Evolutionary conservation across 2,329 filamentous ascomycete species (phyloP), one percentile per base, ranked within the genome.

Genomic region (Cercospora sesami): DNA sequence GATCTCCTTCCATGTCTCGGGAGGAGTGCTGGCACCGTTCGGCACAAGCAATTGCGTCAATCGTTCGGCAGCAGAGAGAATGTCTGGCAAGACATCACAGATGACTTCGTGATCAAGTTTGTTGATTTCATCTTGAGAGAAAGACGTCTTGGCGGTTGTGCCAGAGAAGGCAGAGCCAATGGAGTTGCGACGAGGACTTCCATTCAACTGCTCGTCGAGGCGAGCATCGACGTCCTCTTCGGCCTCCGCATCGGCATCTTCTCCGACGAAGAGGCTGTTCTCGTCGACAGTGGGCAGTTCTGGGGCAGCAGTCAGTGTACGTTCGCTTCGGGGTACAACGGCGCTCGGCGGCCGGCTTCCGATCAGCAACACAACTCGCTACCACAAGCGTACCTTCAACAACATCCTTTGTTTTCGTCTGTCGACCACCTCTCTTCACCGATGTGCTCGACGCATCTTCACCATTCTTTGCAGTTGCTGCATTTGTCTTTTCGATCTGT

Each of bases 101-200:
- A 85, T 82, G 42, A 78, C 72, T 33, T 80, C 80, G 4, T 77
- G 64, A 53, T 84, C 80, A 9, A 84, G 74, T 10, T 79, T 75
- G 26, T 79, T 76, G 30, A 81, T 76, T 63, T 83, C 81, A 39
- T 80, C 79, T 67, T 79, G 78, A 5, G 82, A 83, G 65, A 82
- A 81, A 2, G 82, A 81, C 0, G 82, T 82, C 53, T 81, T 81
- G 4, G 80, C 81, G 2, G 83, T 84, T 2, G 80, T 83, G 14
- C 81, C 81, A 4, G 83, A 84, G 73, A 83, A 80, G 48, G 77
- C 79, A 5, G 82, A 83, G 16, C 73, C 71, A 28, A 45, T 63
- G 1, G 71, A 71, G 16, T 28, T 59, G 18, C 66, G 66, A 18
- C 72, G 68, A 12, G 53, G 68, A 57, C 65, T 60, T 16, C 72